Conservation (phyloP, 768 basidiomycete genomes). For the Pisolithus sp. region DNA sequence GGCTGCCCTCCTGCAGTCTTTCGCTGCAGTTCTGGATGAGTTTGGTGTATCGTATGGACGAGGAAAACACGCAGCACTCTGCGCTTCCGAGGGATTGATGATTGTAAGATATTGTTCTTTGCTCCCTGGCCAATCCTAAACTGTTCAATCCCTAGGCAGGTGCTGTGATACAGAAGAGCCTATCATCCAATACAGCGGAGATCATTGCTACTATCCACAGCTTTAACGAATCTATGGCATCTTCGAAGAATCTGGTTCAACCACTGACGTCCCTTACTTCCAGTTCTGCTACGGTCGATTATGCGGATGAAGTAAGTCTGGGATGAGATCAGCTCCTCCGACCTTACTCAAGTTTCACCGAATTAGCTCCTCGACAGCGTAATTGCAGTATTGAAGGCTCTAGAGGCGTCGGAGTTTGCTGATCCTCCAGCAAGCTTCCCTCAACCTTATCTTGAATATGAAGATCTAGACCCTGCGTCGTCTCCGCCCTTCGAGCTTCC, state of each 20-base stretch:
- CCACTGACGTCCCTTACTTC: conserved; percentile 52
- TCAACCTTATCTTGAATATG: conserved; percentile 55
- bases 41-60: conserved; percentile 84
- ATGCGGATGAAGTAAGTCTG: conserved; percentile 53
- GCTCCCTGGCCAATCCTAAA: neutral
- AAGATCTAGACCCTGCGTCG: conserved; percentile 33
- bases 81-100: conserved; percentile 76
- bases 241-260: conserved; percentile 60
- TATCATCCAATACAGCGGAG: conserved; percentile 52
- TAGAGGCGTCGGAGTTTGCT: conserved; percentile 57
- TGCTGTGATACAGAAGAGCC: conserved; percentile 52
- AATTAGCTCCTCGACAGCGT: conserved; percentile 70
- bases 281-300: conserved; percentile 36
- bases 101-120: conserved; percentile 40
- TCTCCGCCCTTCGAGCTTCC: conserved; percentile 62
- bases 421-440: conserved; percentile 52
- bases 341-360: neutral
- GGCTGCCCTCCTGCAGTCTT: conserved; percentile 73
- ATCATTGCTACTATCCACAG: conserved; percentile 67
- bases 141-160: conserved; percentile 49
- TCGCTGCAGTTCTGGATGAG: conserved; percentile 82
- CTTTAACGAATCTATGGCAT: conserved; percentile 56
- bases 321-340: conserved; percentile 1
- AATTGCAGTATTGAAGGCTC: conserved; percentile 50
- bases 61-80: conserved; percentile 72